A percentile compares a stretch with the other conserved stretches of the same genome.
These are phyloP conservation scores for Tetracladium setigerum DNA, from an alignment of 495 filamentous ascomycete species.

Conservation along the genomic window DNA sequence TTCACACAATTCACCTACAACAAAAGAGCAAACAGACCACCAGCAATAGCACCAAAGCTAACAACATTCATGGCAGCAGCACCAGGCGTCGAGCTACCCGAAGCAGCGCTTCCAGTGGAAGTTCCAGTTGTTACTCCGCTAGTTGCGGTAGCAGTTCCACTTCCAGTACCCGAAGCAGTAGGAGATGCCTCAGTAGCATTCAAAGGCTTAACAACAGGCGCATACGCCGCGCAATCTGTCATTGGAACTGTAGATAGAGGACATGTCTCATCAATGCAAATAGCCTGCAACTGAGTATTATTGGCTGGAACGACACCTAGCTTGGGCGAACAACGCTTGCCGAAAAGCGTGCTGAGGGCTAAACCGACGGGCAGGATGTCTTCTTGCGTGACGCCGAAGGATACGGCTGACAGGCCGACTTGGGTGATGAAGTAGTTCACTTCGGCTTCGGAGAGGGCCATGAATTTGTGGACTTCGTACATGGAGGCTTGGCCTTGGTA, in stretches of 20 bases:
- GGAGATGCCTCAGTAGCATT: slow-evolving; percentile 3
- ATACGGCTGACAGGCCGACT: slow-evolving; percentile 39
- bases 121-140: background rate
- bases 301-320: slow-evolving; percentile 16
- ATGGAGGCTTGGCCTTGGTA: slow-evolving; percentile 36
- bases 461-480: slow-evolving; percentile 49
- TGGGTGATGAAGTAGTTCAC: slow-evolving; percentile 48
- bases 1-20: slow-evolving; percentile 8
- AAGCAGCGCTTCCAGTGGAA: background rate
- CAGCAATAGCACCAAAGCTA: slow-evolving; percentile 17
- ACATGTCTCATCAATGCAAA: slow-evolving; percentile 34
- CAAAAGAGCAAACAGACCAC: slow-evolving; percentile 18
- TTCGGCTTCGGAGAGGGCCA: slow-evolving; percentile 40
- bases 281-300: slow-evolving; percentile 34
- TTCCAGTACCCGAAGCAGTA: slow-evolving; percentile 3
- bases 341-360: slow-evolving; percentile 36
- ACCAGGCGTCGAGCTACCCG: background rate
- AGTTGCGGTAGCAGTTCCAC: slow-evolving; percentile 4
- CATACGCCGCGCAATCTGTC: slow-evolving; percentile 23
- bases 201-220: slow-evolving; percentile 7
- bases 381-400: slow-evolving; percentile 39
- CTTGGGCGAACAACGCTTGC: slow-evolving; percentile 33
- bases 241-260: slow-evolving; percentile 26
- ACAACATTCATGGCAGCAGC: slow-evolving; percentile 7
- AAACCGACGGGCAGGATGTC: slow-evolving; percentile 33